A percentile compares a stretch with the other conserved stretches of the same genome.
Conservation (phyloP, 2,329 filamentous ascomycete genomes). For the Lachnellula hyalina region DNA sequence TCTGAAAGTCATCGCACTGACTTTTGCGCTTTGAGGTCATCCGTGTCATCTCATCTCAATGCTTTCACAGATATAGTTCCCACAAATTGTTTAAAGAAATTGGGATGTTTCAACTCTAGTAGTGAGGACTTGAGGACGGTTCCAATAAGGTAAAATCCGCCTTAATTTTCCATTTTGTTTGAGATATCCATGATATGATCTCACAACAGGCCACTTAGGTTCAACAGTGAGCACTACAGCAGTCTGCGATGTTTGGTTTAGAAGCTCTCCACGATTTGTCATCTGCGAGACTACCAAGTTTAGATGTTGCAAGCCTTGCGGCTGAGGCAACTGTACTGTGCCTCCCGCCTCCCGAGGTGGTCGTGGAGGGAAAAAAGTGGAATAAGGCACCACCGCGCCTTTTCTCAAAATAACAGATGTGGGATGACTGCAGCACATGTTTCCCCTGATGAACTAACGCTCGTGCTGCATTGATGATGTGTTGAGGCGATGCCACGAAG, state of each 20-base stretch:
- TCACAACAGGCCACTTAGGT: no score
- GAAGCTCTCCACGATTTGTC: neutral
- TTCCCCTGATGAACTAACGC: neutral
- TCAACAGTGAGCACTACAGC: neutral
- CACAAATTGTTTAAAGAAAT: no score
- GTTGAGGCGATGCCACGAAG: neutral
- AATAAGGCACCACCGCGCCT: neutral
- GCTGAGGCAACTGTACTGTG: neutral
- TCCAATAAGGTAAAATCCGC: neutral
- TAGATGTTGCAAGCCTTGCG: neutral
- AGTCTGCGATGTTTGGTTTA: neutral
- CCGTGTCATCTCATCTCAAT: slow-evolving; percentile 7
- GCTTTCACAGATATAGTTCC: neutral
- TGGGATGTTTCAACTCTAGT: no score
- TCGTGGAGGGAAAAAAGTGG: no score
- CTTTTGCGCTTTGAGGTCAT: slow-evolving; percentile 1
- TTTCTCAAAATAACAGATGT: slow-evolving; percentile 1
- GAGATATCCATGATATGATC: no score
- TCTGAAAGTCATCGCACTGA: slow-evolving; percentile 6
- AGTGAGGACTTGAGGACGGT: neutral
- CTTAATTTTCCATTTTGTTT: no score
- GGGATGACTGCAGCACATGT: neutral
- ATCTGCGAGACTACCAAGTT: neutral
- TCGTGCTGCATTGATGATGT: neutral
- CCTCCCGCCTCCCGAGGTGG: no score